A percentile compares a stretch with the other conserved stretches of the same genome.
These are phyloP conservation scores for Dalbergia cultrata DNA, from an alignment of 306 rosid species.

Conservation along the genomic window DNA sequence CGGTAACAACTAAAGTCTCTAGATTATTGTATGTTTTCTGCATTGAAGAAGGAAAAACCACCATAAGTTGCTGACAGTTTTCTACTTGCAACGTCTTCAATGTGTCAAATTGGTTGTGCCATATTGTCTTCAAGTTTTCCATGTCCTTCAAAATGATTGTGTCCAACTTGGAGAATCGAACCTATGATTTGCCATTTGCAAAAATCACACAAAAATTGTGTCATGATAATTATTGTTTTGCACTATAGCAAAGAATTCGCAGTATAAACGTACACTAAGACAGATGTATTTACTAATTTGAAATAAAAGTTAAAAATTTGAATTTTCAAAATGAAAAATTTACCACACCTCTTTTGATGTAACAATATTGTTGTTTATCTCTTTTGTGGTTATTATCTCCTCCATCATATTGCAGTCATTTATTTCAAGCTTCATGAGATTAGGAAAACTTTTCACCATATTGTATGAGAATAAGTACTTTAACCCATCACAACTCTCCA, in stretches of 20 bases:
- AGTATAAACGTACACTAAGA: background rate
- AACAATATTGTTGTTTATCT: background rate
- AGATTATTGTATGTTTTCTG: background rate
- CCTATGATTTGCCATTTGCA: background rate
- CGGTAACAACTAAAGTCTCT: rapidly evolving
- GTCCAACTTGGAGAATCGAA: background rate
- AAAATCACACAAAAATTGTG: background rate
- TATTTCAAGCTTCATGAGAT: conserved; percentile 11
- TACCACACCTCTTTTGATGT: background rate
- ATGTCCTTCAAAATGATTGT: background rate
- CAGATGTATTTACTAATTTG: background rate
- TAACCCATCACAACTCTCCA: background rate
- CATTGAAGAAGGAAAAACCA: background rate
- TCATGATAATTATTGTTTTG: no score
- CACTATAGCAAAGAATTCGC: no score
- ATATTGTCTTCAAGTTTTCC: background rate
- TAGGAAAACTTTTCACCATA: background rate
- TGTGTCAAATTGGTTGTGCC: background rate
- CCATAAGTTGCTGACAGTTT: background rate
- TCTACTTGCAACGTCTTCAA: background rate
- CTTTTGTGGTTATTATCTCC: background rate
- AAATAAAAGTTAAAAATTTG: background rate
- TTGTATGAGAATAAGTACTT: conserved; percentile 18
- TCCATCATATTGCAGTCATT: background rate
- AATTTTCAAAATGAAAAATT: background rate